Evolutionary conservation across 2,329 filamentous ascomycete species (phyloP), one percentile per base, ranked within the genome.

Genomic region (Aureobasidium leucospermi): DNA sequence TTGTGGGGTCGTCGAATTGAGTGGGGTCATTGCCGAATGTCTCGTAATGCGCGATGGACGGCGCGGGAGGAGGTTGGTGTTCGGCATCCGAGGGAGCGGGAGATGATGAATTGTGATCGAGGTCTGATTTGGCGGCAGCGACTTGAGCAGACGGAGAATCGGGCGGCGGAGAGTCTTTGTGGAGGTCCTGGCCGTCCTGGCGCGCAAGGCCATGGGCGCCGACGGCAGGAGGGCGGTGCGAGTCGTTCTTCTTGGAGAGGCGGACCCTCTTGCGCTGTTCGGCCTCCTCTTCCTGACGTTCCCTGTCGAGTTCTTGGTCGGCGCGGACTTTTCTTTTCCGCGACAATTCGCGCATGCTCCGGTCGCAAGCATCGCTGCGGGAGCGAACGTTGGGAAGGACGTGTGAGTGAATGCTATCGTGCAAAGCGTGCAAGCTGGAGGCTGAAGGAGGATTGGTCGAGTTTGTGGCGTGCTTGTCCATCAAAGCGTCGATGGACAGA

Each of bases 21-120:
- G 90, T 89, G 0, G 93, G 93, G 69, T 97, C 91, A 41, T 93
- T 87, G 61, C 93, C 93, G 71, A 96, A 97, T 0, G 90, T 68
- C 74, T 96, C 89, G 68, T 86, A 86, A 61, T 92, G 87, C 6
- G 83, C 81, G 28, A 87, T 74, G 6, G 82, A 78, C n/a, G 84
- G 81, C 1, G 82, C 81, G 6, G 83, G 82, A 51, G 78, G 77
- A 13, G 81, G 81, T 69, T 83, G 84, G 71, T 83, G 84, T 43
- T 82, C 80, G 43, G 81, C 69, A 39, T 78, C 78, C 3, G 79
- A 79, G 60, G 77, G 78, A 51, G 78, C 79, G 34, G 80, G 78
- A 5, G 89, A 90, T 42, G 82, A 79, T 52, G 86, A 84, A 80
- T 63, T 80, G 79, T 68, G 86, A 81, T 66, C 84, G 77, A 66